A percentile compares a stretch with the other conserved stretches of the same genome.
phyloP scores from a whole-genome alignment of 371 early-diverging fungal species.

The Globomyces sp. region DNA sequence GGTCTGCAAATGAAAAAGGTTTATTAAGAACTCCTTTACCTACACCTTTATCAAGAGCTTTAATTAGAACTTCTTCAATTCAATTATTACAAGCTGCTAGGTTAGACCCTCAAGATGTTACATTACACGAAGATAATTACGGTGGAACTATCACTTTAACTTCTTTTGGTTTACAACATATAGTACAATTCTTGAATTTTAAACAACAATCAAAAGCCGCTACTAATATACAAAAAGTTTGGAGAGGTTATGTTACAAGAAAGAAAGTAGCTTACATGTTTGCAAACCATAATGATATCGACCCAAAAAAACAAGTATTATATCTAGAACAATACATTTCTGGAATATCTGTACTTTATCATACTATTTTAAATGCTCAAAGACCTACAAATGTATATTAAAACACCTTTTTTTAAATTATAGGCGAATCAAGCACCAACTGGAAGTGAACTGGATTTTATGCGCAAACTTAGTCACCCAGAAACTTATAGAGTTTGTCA shows the following conservation, averaged over 20 bases:
- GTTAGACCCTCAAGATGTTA: background rate
- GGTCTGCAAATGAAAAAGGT: constrained; percentile 7
- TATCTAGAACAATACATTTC: constrained; percentile 13
- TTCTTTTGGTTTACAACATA: background rate
- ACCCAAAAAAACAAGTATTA: background rate
- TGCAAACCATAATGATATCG: too few species aligned
- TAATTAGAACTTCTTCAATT: constrained; percentile 4
- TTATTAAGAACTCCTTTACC: constrained; percentile 7
- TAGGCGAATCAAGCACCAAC: constrained; percentile 24
- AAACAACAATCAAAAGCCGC: constrained; percentile 9
- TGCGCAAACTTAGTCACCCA: constrained; percentile 44
- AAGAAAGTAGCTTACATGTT: background rate
- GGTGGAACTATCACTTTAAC: constrained; percentile 10
- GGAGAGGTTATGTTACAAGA: constrained; percentile 5
- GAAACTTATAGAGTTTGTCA: constrained; percentile 40
- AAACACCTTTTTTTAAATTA: background rate
- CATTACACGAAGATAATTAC: constrained; percentile 10
- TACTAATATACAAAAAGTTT: constrained; percentile 5
- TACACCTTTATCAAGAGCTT: constrained; percentile 4
- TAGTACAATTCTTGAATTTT: background rate
- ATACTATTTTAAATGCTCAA: constrained; percentile 9
- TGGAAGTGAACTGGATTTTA: constrained; percentile 38
- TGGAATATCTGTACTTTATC: constrained; percentile 3
- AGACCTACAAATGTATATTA: constrained; percentile 6
- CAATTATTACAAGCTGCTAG: constrained; percentile 13